phyloP scores from a whole-genome alignment of 2,329 filamentous ascomycete species.

The Xenosphaeropsis pyriputrescens region DNA sequence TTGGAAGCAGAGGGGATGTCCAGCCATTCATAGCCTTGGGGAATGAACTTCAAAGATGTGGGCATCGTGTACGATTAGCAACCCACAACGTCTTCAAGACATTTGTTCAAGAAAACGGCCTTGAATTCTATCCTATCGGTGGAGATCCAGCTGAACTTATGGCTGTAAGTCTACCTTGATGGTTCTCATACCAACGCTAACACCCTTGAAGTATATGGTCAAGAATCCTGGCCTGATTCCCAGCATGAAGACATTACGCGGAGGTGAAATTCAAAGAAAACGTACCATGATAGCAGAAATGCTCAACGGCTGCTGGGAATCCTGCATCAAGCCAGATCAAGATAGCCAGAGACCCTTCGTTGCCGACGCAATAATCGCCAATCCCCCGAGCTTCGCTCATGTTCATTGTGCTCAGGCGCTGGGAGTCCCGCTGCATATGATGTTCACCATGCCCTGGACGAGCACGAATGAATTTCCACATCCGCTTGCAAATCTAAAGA shows the following conservation, averaged over 20 bases:
- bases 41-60: slow-evolving; percentile 28
- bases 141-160: slow-evolving; percentile 57
- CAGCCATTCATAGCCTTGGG: slow-evolving; percentile 45
- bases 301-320: slow-evolving; percentile 68
- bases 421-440: slow-evolving; percentile 46
- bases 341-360: slow-evolving; percentile 8
- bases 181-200: slow-evolving; percentile 21
- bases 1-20: slow-evolving; percentile 36
- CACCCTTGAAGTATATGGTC: slow-evolving; percentile 54
- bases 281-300: slow-evolving; percentile 62
- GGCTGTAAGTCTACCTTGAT: slow-evolving; percentile 41
- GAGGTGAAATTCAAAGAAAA: slow-evolving; percentile 58
- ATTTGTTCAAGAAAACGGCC: slow-evolving; percentile 33
- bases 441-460: slow-evolving; percentile 50
- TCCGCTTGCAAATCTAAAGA: slow-evolving; percentile 29
- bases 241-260: slow-evolving; percentile 55
- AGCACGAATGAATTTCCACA: slow-evolving; percentile 28
- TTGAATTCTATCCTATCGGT: slow-evolving; percentile 43
- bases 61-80: slow-evolving; percentile 38
- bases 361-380: slow-evolving; percentile 14
- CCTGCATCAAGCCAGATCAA: slow-evolving; percentile 49
- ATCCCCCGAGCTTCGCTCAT: slow-evolving; percentile 24
- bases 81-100: slow-evolving; percentile 37
- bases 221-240: slow-evolving; percentile 77
- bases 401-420: slow-evolving; percentile 41